Evolutionary conservation across 2,329 filamentous ascomycete species (phyloP), one percentile per base, ranked within the genome.

Genomic region (Colletotrichum karsti): DNA sequence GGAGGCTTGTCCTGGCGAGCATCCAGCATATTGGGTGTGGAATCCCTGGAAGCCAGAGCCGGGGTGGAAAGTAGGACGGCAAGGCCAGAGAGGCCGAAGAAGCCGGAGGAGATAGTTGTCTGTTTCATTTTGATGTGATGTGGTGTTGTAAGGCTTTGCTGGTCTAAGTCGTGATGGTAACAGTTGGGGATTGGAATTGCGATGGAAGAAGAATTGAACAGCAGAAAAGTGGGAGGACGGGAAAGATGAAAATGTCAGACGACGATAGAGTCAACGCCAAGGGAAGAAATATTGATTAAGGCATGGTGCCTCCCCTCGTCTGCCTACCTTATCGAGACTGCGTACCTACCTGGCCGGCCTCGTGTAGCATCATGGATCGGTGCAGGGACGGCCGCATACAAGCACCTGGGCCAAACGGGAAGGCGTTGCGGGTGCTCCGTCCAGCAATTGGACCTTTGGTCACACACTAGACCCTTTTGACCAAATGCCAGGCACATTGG

Each of bases 1-100:
- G 65, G 46, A 20, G 26, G 13, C 18, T 44, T 67, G 48, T 74
- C 73, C 35, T 72, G 72, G 42, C 74, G 20, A 26, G 46, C 39
- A n/a, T 46, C 54, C 24, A 67, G 56, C 15, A 55, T 15, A 28
- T 37, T 59, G 10, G 63, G 62, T 22, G 37, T 50, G 18, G n/a
- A n/a, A n/a, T n/a, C n/a, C n/a, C 50, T 61, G 44, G 39, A 51
- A 5, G 62, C 66, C 13, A 67, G 22, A 22, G 56, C 20, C n/a
- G 53, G 18, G 24, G 57, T 51, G 22, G 51, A 55, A 22, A 61
- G 57, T 20, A 62, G 26, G 35, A 42, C 66, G n/a, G 66, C 42
- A 18, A 69, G 42, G 62, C 66, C 66, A 24, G 63, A 44, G 56
- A 69, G 22, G 30, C 33, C 33, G 12, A 12, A 35, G 33, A 69